These are phyloP conservation scores for Articulospora tetracladia DNA, from an alignment of 495 filamentous ascomycete genomes.

Conservation along the genomic window DNA sequence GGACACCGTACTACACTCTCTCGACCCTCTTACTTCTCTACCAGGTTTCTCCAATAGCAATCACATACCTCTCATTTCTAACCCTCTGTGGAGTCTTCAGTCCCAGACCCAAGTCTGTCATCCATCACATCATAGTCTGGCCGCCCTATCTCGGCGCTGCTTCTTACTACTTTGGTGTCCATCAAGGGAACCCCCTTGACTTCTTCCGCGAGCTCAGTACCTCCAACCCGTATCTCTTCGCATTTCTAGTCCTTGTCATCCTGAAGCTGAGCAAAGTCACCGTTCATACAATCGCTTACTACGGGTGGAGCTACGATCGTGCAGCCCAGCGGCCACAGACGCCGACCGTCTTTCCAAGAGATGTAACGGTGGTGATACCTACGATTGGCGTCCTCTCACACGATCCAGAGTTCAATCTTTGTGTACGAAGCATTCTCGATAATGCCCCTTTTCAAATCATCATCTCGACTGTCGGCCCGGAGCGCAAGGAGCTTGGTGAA, in stretches of 20 bases:
- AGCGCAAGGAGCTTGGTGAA: not conserved
- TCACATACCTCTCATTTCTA: not conserved
- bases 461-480: conserved; percentile 30
- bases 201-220: not conserved
- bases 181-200: no score
- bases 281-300: conserved; percentile 41
- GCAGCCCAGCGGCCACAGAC: conserved; percentile 25
- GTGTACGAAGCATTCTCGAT: conserved; percentile 27
- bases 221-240: not conserved
- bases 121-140: not conserved
- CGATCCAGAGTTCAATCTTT: conserved; percentile 31
- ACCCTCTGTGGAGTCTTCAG: not conserved
- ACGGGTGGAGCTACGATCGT: conserved; percentile 32
- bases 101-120: not conserved
- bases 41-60: not conserved
- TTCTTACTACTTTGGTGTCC: no score
- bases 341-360: conserved; percentile 35
- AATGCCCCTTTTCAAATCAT: conserved; percentile 35
- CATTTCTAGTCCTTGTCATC: conserved; percentile 4
- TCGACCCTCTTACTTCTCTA: no score
- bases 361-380: conserved; percentile 54
- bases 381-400: conserved; percentile 36
- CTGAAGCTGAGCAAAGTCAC: conserved; percentile 35
- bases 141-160: not conserved
- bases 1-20: no score